Evolutionary conservation across 768 basidiomycete genomes (phyloP).

Genomic region (Steccherinum ochraceum): DNA sequence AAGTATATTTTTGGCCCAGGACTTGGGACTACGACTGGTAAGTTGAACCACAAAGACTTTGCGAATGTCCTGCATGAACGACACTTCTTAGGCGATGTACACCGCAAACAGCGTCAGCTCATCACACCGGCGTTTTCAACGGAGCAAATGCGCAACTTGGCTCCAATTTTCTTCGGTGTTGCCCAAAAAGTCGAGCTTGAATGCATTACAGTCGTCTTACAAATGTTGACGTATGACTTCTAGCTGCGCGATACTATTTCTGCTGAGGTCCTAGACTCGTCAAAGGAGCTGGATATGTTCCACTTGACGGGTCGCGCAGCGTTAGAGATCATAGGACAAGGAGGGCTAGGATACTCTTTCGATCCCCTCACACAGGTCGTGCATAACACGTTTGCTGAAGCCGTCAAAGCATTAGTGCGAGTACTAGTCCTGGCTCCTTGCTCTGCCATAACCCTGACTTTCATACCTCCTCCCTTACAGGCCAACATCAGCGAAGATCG

Average conservation of each 20-base stretch:
- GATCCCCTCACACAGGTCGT: conserved; percentile 1
- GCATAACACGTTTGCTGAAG: background rate
- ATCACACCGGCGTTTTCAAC: conserved; percentile 1
- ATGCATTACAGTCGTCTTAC: background rate
- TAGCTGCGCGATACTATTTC: background rate
- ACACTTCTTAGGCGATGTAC: background rate
- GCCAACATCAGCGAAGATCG: background rate
- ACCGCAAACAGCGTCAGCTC: background rate
- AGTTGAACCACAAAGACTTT: background rate
- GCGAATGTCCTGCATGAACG: background rate
- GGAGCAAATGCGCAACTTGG: background rate
- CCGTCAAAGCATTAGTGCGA: conserved; percentile 2
- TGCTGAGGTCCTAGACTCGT: background rate
- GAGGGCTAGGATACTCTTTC: conserved; percentile 2
- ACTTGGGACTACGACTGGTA: background rate
- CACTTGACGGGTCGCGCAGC: background rate
- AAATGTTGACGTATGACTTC: background rate
- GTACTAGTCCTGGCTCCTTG: background rate
- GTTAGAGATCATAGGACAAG: background rate
- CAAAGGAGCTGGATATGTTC: background rate
- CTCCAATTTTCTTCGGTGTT: background rate
- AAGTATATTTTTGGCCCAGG: background rate
- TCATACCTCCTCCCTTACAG: background rate
- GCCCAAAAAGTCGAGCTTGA: conserved; percentile 1
- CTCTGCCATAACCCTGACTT: background rate